phyloP scores from a whole-genome alignment of 371 early-diverging fungal genomes.

The Mycotypha africana region DNA sequence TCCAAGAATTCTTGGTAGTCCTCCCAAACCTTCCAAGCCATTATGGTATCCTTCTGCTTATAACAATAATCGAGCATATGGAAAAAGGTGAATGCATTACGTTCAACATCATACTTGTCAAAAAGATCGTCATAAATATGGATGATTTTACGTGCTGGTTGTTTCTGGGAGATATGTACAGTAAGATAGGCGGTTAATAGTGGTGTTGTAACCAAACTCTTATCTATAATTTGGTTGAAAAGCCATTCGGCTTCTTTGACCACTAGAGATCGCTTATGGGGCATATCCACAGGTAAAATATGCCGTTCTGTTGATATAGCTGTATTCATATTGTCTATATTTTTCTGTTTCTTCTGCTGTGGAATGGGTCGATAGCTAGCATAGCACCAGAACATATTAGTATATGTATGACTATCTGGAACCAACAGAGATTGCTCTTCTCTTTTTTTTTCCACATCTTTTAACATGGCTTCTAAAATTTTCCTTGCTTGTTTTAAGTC shows the following conservation, averaged over 20 bases:
- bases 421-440: conserved; percentile 20
- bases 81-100: conserved; percentile 54
- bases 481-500: conserved; percentile 58
- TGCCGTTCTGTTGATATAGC: conserved; percentile 7
- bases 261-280: conserved; percentile 33
- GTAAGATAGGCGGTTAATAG: conserved; percentile 59
- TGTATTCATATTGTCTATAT: neutral
- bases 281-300: conserved; percentile 23
- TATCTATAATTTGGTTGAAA: conserved; percentile 26
- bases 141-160: conserved; percentile 27
- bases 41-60: conserved; percentile 30
- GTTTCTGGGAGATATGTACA: conserved; percentile 53
- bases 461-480: conserved; percentile 56
- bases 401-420: conserved; percentile 54
- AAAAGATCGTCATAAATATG: conserved; percentile 45
- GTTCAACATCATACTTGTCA: conserved; percentile 30
- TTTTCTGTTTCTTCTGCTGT: neutral
- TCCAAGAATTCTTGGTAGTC: conserved; percentile 47
- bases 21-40: conserved; percentile 54
- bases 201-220: conserved; percentile 32
- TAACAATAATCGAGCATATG: conserved; percentile 48
- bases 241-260: conserved; percentile 38
- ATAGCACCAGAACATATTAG: conserved; percentile 65
- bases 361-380: conserved; percentile 39
- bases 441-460: conserved; percentile 18